Percentiles rank a stretch among this genome's conserved stretches.
Conservation (phyloP, 495 filamentous ascomycete genomes). For the Lasiosphaeriaceae sp. region DNA sequence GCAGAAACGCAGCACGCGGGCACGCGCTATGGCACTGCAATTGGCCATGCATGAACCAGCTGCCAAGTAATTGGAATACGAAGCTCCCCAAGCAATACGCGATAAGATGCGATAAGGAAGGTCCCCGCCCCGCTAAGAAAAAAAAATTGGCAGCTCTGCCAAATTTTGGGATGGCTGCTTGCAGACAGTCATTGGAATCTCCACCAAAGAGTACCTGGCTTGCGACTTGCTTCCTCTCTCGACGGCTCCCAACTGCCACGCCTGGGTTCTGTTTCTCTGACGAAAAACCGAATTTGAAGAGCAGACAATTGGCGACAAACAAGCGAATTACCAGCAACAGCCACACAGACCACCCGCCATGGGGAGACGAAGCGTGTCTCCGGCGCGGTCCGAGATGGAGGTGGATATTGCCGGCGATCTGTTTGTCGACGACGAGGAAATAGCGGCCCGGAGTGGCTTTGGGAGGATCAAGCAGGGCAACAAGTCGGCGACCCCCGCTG, state of each 20-base stretch:
- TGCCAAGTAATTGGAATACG: background rate
- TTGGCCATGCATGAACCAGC: background rate
- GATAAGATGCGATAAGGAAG: background rate
- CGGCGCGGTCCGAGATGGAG: conserved; percentile 81
- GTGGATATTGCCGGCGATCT: conserved; percentile 82
- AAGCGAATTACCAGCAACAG: background rate
- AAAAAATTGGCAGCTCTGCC: conserved; percentile 2
- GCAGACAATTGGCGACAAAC: background rate
- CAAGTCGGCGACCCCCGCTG: conserved; percentile 11
- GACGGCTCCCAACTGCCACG: too few species aligned
- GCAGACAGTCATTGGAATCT: too few species aligned
- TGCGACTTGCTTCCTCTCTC: too few species aligned
- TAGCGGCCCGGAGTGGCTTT: conserved; percentile 1
- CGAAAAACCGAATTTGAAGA: background rate
- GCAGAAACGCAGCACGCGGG: background rate
- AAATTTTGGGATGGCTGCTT: background rate
- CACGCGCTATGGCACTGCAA: background rate
- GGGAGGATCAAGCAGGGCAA: conserved; percentile 2
- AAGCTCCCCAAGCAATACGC: conserved; percentile 13
- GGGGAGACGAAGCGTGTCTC: conserved; percentile 58
- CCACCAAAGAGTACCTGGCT: too few species aligned
- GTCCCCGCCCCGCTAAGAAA: conserved; percentile 21
- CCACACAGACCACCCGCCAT: conserved; percentile 10
- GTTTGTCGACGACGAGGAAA: conserved; percentile 52
- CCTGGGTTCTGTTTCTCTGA: background rate